Base-by-base conservation (phyloP, 129 eudicot genomes). In the Logfia minima region DNA sequence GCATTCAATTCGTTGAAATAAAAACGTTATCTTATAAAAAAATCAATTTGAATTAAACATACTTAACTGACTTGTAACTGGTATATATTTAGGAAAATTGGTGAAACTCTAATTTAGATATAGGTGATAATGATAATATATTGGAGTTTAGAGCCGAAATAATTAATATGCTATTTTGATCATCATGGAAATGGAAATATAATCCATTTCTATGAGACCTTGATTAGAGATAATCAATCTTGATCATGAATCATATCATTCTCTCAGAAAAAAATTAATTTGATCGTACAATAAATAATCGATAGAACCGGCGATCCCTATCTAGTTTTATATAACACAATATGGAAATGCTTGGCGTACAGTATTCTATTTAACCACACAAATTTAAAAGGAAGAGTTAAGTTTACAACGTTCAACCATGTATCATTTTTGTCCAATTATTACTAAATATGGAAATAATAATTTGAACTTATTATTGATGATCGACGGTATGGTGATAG, bases 401-500 rank as follows among this genome's bases (percentile, higher is more conserved):
- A 26, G 2, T 1, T 1, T 26, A 26, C 2, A 26, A 1, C 28
- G 4, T 32, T 32, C 37, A 32, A 32, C 37, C 55, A 48, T 48
- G 55, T 11, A 37, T 37, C 43, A 37, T 37, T 1, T 7, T 37
- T 37, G 43, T 37, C 43, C 43, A 8, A 8, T 37, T 4, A 34
- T 34, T 34, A 34, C 6, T 34, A 4, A 4, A 34, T 34, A 4
- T 34, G 0, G 37, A 34, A 34, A 34, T 34, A 4, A 34, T 23
- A 31, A 31, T 31, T 26, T 26, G 28, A 26, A 26, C 2, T 8
- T 24, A 3, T 71, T 14, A 61, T 48, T 63, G 60, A 65, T 79
- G 67, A 60, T 23, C 24, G 24, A 23, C 79, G 55, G 24, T 64
- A 39, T 58, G 1, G 28, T 21, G 66, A 64, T 84, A 91, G 97